Percentiles rank a stretch among this genome's conserved stretches.
Conservation (phyloP, 768 basidiomycete genomes). For the Russula abietina region DNA sequence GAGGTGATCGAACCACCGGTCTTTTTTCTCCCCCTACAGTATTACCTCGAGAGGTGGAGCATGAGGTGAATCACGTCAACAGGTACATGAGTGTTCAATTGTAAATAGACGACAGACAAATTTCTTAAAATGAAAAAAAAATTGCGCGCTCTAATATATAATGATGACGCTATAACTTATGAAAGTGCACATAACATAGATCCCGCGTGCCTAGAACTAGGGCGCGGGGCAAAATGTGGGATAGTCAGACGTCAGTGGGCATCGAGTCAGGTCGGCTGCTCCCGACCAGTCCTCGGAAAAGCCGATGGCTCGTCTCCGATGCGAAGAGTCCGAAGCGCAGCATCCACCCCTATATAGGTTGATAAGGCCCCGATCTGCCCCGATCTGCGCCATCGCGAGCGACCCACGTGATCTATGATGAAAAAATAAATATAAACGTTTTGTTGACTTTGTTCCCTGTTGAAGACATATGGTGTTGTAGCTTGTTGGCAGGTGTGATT, state of each 20-base stretch:
- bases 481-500: neutral
- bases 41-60: neutral
- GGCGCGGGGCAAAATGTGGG: constrained; percentile 8
- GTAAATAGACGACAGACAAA: neutral
- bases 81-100: neutral
- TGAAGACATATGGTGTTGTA: too few species aligned
- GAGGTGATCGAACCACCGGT: constrained; percentile 15
- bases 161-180: neutral
- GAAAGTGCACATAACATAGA: too few species aligned
- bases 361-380: constrained; percentile 23
- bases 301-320: constrained; percentile 21
- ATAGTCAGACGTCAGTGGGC: neutral
- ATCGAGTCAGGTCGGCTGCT: constrained; percentile 1
- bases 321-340: constrained; percentile 10
- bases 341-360: constrained; percentile 20
- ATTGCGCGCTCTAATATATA: neutral
- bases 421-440: neutral
- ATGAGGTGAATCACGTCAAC: constrained; percentile 17
- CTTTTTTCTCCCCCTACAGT: neutral
- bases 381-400: constrained; percentile 18
- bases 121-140: neutral
- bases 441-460: neutral
- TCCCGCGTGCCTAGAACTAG: neutral
- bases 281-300: constrained; percentile 15
- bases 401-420: neutral